Evolutionary conservation across 1,284 basidiomycete species (phyloP).

Genomic region (Heimioporus retisporus): DNA sequence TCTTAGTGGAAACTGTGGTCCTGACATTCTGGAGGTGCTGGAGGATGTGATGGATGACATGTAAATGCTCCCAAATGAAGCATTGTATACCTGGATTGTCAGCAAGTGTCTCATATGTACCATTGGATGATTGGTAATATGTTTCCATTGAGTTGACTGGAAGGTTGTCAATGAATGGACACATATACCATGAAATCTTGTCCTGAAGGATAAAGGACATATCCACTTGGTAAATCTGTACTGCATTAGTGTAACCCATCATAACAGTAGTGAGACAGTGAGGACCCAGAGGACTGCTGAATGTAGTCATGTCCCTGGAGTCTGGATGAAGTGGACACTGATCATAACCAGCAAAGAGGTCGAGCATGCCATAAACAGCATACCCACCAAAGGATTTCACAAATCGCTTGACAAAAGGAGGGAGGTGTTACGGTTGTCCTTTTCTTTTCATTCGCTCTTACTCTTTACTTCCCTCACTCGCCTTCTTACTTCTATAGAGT

Average conservation of each 20-base stretch:
- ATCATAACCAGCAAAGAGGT: no score
- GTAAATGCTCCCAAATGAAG: conserved; percentile 39
- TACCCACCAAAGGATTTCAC: background rate
- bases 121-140: background rate
- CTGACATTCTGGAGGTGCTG: no score
- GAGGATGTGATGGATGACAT: background rate
- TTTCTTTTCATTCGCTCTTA: no score
- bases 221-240: no score
- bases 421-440: background rate
- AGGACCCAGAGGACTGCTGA: no score
- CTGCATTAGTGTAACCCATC: no score
- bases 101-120: background rate
- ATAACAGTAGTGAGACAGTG: no score
- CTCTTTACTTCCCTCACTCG: no score
- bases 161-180: conserved; percentile 8
- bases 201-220: no score
- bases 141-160: background rate
- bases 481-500: no score
- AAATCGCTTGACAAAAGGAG: background rate
- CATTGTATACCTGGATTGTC: conserved; percentile 20
- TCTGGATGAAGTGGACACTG: no score
- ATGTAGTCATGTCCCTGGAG: no score
- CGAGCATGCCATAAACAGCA: conserved; percentile 23
- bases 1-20: conserved; percentile 41
- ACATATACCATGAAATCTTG: background rate